A percentile compares a stretch with the other conserved stretches of the same genome.
Evolutionary conservation across 768 basidiomycete genomes (phyloP).

Genomic region (Leccinum rimulosum): DNA sequence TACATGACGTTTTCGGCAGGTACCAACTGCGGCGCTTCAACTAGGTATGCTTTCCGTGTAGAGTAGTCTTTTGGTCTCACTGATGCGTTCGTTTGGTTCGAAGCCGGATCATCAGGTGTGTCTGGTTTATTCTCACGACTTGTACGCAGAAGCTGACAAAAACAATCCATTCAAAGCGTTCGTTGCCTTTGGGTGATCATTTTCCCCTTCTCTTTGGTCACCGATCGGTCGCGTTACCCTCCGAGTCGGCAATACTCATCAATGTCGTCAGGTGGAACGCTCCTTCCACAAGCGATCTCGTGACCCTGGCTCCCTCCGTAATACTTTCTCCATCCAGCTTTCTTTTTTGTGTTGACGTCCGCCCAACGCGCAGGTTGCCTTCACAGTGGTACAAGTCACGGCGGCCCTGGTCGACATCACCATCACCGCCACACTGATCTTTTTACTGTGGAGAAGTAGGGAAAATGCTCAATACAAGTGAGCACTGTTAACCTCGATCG

Average conservation of each 20-base stretch:
- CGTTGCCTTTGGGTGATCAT: slow-evolving; percentile 13
- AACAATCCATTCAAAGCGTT: slow-evolving; percentile 4
- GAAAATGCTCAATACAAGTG: slow-evolving; percentile 14
- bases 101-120: slow-evolving; percentile 15
- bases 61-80: background rate
- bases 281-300: slow-evolving; percentile 13
- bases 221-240: background rate
- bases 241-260: background rate
- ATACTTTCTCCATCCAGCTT: background rate
- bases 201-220: background rate
- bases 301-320: slow-evolving; percentile 9
- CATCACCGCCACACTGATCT: slow-evolving; percentile 12
- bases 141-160: slow-evolving; percentile 2
- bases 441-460: slow-evolving; percentile 15
- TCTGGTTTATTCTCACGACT: background rate
- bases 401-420: slow-evolving; percentile 14
- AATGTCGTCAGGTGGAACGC: slow-evolving; percentile 6
- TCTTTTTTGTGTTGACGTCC: background rate
- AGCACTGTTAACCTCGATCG: background rate
- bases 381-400: slow-evolving; percentile 5
- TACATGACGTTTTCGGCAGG: slow-evolving; percentile 9
- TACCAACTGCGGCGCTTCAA: slow-evolving; percentile 16
- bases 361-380: slow-evolving; percentile 6
- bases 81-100: background rate
- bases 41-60: slow-evolving; percentile 8